Evolutionary conservation across 2,329 filamentous ascomycete genomes (phyloP), one percentile per base, ranked within the genome.

Genomic region (Sporothrix pseudoabietina): DNA sequence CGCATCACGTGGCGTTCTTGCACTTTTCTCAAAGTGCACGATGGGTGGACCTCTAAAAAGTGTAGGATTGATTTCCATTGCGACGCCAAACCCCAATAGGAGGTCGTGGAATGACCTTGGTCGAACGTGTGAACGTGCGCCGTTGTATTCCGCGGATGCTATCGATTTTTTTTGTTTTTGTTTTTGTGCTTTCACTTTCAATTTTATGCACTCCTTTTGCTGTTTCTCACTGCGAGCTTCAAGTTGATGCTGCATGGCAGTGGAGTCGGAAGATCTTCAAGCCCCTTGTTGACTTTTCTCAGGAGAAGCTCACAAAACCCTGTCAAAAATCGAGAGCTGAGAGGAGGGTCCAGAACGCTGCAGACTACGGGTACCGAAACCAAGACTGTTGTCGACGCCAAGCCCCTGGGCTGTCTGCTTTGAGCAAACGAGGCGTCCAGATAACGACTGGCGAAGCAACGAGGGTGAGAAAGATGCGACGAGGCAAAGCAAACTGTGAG

Each of bases 351-450:
- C 55, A 59, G 55, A 19, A 32, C 55, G 30, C 41, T 71, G 39
- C 41, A 44, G 32, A 32, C 49, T 14, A 57, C n/a, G 32, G 22
- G 32, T 14, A 57, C n/a, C n/a, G 47, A 44, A 44, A 49, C 55
- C 35, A 63, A 63, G 35, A 44, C 59, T 26, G 44, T 44, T 26
- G 35, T 65, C 59, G 35, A n/a, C n/a, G 59, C 59, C 59, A 63
- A 63, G 59, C 35, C 16, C 16, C 22, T 41, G 59, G 57, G 19
- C 9, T 35, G 19, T 41, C 35, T 41, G 5, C 10, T 59, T 39
- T 59, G 14, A 59, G 55, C 30, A 35, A 59, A 32, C 55, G 55
- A 59, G 55, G 44, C 44, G 44, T 6, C 19, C 14, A 14, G 52
- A 55, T 55, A 55, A 55, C 52, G 52, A 26, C 26, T 26, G 26